Base-by-base conservation (phyloP, 768 basidiomycete genomes). In the Gloeopeniophorella convolvens region DNA sequence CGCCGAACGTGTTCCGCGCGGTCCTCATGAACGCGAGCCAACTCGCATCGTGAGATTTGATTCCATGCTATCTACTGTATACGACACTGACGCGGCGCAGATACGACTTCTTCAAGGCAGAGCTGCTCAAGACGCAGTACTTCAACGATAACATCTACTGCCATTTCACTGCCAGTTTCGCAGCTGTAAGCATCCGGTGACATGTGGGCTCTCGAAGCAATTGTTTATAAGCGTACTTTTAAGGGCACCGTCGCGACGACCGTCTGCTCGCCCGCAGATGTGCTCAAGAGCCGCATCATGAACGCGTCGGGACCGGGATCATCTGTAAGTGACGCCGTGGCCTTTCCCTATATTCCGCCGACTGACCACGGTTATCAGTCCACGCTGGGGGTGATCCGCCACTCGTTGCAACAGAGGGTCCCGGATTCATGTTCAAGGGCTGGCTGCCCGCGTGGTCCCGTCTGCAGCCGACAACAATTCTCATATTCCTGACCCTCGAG, bases 381-480 rank as follows among this genome's bases (percentile, higher is more conserved):
- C 1, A 86, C 89, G 0, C 55, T 91, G 23, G 74, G 67, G 5
- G 84, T 86, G 34, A 88, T 91, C 62, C 72, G 75, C 16, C 58
- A 72, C 10, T 85, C 87, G 16, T 69, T 92, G 54, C 72, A 76
- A 80, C 68, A 55, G 89, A 92, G 59, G 89, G 89, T 12, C 65
- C 86, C 3, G 85, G 84, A 79, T 92, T 91, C 75, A 86, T 92
- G 84, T 89, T 92, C 73, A 89, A 89, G 64, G 89, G 89, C 55
- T 92, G 89, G 89, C 66, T 91, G 8, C 89, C 89, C 0, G 87
- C 89, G 10, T 92, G 88, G 88, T 77, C 79, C 44, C 75, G 89
- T 64, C 74, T 92, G 32, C 86, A 91, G 62, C 89, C 89, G 0
- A 91, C 88, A 35, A 92, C 89, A 3, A 88, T 92, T 56, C 73